phyloP scores from a whole-genome alignment of 192 early-diverging fungal genomes.

The Rhizophlyctis rosea region DNA sequence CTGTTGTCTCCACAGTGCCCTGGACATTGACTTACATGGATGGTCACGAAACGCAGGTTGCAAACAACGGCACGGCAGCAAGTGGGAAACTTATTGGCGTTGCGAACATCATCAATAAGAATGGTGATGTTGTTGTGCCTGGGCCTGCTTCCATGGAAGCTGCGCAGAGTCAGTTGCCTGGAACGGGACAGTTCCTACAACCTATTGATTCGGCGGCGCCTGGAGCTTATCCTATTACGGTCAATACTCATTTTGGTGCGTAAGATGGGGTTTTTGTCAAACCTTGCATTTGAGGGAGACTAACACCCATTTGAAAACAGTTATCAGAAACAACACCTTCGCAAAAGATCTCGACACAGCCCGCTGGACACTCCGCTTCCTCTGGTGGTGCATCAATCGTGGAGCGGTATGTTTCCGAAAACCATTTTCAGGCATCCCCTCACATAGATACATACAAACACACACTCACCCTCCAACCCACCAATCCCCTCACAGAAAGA shows the following conservation, averaged over 20 bases:
- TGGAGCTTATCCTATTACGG: neutral
- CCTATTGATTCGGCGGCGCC: neutral
- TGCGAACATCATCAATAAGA: neutral
- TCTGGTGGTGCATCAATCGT: neutral
- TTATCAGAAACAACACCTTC: neutral
- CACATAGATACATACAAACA: too few species aligned
- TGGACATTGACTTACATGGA: conserved; percentile 24
- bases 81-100: neutral
- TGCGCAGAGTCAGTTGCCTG: too few species aligned
- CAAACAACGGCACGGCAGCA: neutral
- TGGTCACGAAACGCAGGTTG: neutral
- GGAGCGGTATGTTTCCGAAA: neutral
- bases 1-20: conserved; percentile 3
- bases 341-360: neutral
- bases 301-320: neutral
- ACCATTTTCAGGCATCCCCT: too few species aligned
- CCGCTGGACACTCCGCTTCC: neutral
- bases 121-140: conserved; percentile 1
- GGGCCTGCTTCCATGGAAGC: neutral
- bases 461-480: too few species aligned
- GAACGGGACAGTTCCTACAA: too few species aligned
- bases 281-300: neutral
- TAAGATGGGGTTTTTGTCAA: neutral
- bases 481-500: too few species aligned
- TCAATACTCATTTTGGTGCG: neutral